These are phyloP conservation scores for Luzula sylvatica DNA, from an alignment of 176 grass and related monocot species.

Conservation along the genomic window DNA sequence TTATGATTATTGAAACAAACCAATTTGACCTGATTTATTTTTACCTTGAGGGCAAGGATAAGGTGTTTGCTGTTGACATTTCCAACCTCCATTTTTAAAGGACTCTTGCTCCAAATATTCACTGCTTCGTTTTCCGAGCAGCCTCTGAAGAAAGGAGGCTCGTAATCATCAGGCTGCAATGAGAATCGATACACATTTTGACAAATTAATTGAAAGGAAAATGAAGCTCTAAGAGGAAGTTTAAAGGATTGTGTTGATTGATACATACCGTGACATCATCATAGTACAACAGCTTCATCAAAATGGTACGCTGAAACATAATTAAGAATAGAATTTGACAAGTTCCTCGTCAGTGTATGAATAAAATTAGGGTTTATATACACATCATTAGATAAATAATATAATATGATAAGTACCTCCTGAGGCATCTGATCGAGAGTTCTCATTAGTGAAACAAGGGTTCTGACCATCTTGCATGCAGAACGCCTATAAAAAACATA, in stretches of 20 bases:
- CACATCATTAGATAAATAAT: neutral
- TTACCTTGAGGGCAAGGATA: slow-evolving; percentile 85
- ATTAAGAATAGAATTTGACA: slow-evolving; percentile 13
- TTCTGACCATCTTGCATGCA: slow-evolving; percentile 97
- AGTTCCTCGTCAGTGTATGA: no score
- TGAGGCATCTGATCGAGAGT: slow-evolving; percentile 94
- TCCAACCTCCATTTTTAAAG: slow-evolving; percentile 93
- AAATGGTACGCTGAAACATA: slow-evolving; percentile 74
- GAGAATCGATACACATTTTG: neutral
- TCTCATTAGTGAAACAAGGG: slow-evolving; percentile 94
- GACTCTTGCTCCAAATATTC: slow-evolving; percentile 86
- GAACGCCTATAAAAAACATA: slow-evolving; percentile 47
- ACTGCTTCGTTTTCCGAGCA: slow-evolving; percentile 66
- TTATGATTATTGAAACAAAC: neutral
- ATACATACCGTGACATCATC: slow-evolving; percentile 70
- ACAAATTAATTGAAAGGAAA: neutral
- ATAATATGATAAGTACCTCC: slow-evolving; percentile 39
- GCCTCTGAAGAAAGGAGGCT: slow-evolving; percentile 88
- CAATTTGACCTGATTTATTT: neutral
- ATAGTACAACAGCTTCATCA: slow-evolving; percentile 96
- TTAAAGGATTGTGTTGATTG: neutral
- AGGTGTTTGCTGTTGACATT: slow-evolving; percentile 98
- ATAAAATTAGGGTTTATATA: no score
- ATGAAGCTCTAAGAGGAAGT: no score
- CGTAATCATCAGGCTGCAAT: slow-evolving; percentile 86